Percentiles rank a stretch among this genome's conserved stretches.
phyloP scores from a whole-genome alignment of 495 filamentous ascomycete species.

The Lasiosphaeris hirsuta region DNA sequence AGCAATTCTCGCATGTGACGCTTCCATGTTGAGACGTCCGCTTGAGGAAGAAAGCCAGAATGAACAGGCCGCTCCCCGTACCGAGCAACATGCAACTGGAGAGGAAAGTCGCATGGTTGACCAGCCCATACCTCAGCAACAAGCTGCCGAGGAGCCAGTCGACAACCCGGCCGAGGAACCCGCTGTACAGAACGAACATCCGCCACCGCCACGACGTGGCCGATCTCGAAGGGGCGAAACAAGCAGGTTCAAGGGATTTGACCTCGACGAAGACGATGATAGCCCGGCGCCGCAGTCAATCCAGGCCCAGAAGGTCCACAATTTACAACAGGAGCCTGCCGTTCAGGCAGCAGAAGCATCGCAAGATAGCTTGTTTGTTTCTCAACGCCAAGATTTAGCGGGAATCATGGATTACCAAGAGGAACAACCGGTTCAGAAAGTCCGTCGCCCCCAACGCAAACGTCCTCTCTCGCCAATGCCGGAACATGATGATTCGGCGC shows the following conservation, averaged over 20 bases:
- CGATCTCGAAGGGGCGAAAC: constrained; percentile 40
- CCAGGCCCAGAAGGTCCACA: background rate
- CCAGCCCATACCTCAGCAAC: constrained; percentile 12
- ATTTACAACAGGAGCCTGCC: background rate
- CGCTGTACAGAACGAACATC: constrained; percentile 7
- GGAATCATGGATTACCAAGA: constrained; percentile 20
- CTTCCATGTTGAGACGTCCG: constrained; percentile 61
- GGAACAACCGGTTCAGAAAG: constrained; percentile 10
- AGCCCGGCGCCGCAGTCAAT: background rate
- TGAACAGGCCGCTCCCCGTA: background rate
- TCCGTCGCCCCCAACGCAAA: constrained; percentile 43
- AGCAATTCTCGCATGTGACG: constrained; percentile 76
- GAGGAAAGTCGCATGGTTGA: constrained; percentile 31
- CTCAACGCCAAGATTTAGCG: constrained; percentile 32
- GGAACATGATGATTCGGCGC: constrained; percentile 43
- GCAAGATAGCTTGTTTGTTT: constrained; percentile 31
- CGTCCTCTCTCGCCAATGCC: constrained; percentile 33
- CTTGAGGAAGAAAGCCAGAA: constrained; percentile 44
- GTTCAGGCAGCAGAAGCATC: constrained; percentile 11
- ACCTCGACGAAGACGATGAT: constrained; percentile 33
- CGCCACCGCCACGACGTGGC: constrained; percentile 20
- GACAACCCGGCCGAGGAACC: background rate
- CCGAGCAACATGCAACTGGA: constrained; percentile 10
- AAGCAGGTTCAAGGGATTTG: constrained; percentile 75
- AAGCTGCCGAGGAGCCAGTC: constrained; percentile 6